Conservation (phyloP, 192 early-diverging fungal species). For the Podila minutissima region DNA sequence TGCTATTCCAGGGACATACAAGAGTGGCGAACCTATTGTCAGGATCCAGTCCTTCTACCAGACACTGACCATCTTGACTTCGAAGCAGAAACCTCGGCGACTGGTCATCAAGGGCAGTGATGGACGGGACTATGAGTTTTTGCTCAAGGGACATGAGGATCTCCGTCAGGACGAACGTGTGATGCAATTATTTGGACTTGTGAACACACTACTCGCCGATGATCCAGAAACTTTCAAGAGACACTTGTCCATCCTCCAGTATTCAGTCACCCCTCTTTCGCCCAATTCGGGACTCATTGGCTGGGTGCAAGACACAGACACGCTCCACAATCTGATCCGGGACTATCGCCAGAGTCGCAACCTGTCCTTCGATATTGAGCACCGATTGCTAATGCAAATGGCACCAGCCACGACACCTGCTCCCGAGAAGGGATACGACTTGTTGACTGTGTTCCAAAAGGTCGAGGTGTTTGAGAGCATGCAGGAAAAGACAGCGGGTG, state of each 20-base stretch:
- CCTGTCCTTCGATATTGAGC: conserved; percentile 86
- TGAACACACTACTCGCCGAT: conserved; percentile 85
- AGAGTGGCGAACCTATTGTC: conserved; percentile 84
- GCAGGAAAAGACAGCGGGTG: conserved; percentile 80
- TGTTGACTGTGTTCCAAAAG: conserved; percentile 84
- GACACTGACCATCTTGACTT: conserved; percentile 79
- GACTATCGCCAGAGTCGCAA: conserved; percentile 85
- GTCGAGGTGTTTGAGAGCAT: conserved; percentile 94
- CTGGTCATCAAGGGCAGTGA: conserved; percentile 87
- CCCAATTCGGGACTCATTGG: conserved; percentile 96
- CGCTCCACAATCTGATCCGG: conserved; percentile 82
- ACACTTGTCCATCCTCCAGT: conserved; percentile 88
- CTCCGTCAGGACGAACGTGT: conserved; percentile 97
- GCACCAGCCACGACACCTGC: background rate
- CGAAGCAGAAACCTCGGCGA: conserved; percentile 93
- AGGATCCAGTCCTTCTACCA: conserved; percentile 84
- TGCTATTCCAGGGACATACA: conserved; percentile 90
- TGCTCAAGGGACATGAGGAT: conserved; percentile 98
- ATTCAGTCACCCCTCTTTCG: conserved; percentile 91
- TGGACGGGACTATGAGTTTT: conserved; percentile 87
- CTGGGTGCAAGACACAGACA: conserved; percentile 93
- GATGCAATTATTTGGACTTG: conserved; percentile 97
- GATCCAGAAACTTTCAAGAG: conserved; percentile 92
- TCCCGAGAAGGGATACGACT: conserved; percentile 73
- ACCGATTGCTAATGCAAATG: conserved; percentile 74